Evolutionary conservation across 495 filamentous ascomycete genomes (phyloP).

Genomic region (Chaetomidium leptoderma): DNA sequence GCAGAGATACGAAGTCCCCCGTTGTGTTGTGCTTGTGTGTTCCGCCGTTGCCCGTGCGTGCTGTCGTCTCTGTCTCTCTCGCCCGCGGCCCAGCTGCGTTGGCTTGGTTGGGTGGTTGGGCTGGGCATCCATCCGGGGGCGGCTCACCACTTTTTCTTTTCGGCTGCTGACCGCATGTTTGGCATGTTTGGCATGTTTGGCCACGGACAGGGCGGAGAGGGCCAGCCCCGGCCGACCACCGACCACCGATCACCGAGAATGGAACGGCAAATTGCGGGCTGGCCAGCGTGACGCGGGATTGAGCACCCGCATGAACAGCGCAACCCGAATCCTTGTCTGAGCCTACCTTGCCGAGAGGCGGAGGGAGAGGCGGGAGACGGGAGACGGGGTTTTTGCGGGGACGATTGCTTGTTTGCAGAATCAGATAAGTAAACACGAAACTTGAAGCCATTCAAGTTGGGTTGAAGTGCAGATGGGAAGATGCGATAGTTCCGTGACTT

Average conservation of each 20-base stretch:
- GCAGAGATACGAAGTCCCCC: no score
- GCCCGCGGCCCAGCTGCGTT: no score
- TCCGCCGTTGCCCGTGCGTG: not conserved
- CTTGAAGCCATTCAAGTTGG: no score
- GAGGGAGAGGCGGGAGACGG: not conserved
- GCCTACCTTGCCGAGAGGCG: not conserved
- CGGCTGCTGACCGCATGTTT: slow-evolving; percentile 26
- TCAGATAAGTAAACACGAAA: not conserved
- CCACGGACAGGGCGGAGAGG: not conserved
- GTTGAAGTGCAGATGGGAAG: not conserved
- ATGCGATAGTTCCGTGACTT: no score
- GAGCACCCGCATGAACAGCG: slow-evolving; percentile 6
- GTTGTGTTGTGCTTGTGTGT: no score
- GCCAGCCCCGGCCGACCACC: slow-evolving; percentile 12
- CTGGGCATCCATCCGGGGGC: slow-evolving; percentile 7
- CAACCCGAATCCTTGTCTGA: slow-evolving; percentile 3
- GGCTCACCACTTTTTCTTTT: not conserved
- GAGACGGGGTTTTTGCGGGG: not conserved
- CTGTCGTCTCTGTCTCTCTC: not conserved
- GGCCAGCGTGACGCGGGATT: slow-evolving; percentile 9
- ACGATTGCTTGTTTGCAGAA: not conserved
- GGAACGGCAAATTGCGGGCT: slow-evolving; percentile 13
- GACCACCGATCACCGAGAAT: no score
- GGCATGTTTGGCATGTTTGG: no score
- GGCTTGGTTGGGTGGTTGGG: not conserved